phyloP scores from a whole-genome alignment of 1,284 basidiomycete genomes.

The Gomphus bonarii region DNA sequence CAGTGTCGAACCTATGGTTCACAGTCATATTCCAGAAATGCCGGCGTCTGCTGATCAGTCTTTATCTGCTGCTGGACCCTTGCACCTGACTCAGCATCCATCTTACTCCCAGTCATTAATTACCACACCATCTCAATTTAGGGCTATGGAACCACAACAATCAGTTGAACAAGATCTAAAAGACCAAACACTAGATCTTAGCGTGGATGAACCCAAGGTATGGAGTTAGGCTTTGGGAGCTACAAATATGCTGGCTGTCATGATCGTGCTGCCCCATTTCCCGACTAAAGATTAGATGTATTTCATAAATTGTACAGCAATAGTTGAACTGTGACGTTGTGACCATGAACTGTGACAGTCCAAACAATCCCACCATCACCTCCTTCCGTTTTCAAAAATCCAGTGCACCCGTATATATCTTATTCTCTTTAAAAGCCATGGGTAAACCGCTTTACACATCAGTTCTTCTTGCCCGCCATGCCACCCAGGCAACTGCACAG shows the following conservation, averaged over 20 bases:
- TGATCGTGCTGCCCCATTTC: not conserved
- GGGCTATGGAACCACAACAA: not conserved
- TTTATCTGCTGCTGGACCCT: not conserved
- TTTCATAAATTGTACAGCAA: not conserved
- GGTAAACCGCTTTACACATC: constrained; percentile 58
- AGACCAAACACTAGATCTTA: not conserved
- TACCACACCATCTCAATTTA: not conserved
- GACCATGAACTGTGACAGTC: not conserved
- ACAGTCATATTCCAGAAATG: not conserved
- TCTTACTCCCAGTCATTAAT: not conserved
- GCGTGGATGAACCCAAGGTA: not conserved
- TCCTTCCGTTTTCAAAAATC: constrained; percentile 4
- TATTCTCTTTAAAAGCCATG: constrained; percentile 29
- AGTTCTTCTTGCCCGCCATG: constrained; percentile 7
- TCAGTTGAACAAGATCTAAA: not conserved
- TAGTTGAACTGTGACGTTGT: not conserved
- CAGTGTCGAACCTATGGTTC: not conserved
- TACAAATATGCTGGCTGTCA: not conserved
- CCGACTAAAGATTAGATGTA: not conserved
- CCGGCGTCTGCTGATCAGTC: not conserved
- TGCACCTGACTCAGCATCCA: not conserved
- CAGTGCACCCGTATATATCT: constrained; percentile 9
- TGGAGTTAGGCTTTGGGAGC: not conserved
- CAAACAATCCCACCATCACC: not conserved
- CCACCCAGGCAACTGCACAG: constrained; percentile 4